A percentile compares a stretch with the other conserved stretches of the same genome.
Evolutionary conservation across 2,329 filamentous ascomycete species (phyloP).

Genomic region (Penicillium sp.): DNA sequence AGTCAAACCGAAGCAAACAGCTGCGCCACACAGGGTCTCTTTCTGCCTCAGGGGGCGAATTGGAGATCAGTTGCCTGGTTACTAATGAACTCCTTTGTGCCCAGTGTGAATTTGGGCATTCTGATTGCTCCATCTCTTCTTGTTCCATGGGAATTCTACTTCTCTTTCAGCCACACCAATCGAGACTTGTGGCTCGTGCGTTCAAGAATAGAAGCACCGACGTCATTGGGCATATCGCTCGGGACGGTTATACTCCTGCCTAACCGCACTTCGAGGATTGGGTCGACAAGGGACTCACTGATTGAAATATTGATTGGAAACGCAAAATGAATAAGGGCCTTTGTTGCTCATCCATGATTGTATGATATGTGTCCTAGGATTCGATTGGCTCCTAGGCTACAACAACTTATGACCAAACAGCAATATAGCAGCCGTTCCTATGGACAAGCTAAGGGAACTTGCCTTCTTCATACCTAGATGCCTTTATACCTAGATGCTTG

Average conservation of each 20-base stretch:
- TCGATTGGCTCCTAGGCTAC: no score
- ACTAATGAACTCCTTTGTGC: neutral
- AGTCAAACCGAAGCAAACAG: conserved; percentile 26
- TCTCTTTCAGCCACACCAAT: conserved; percentile 11
- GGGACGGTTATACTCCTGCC: conserved; percentile 1
- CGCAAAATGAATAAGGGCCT: no score
- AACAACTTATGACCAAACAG: no score
- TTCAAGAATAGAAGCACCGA: conserved; percentile 27
- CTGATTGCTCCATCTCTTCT: neutral
- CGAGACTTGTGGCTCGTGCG: conserved; percentile 22
- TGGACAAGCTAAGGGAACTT: no score
- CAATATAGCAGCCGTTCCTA: no score
- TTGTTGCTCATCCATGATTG: no score
- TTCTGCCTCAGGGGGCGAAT: conserved; percentile 26
- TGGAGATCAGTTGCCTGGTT: neutral
- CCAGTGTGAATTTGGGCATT: neutral
- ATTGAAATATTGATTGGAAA: no score
- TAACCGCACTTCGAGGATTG: neutral
- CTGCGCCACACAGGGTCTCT: conserved; percentile 24
- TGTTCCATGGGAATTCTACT: neutral
- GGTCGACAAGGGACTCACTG: no score
- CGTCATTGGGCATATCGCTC: conserved; percentile 26
- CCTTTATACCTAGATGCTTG: no score
- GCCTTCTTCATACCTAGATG: no score
- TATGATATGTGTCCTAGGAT: no score